These are phyloP conservation scores for Diaporthe citrichinensis DNA, from an alignment of 2,329 filamentous ascomycete genomes.

Conservation along the genomic window DNA sequence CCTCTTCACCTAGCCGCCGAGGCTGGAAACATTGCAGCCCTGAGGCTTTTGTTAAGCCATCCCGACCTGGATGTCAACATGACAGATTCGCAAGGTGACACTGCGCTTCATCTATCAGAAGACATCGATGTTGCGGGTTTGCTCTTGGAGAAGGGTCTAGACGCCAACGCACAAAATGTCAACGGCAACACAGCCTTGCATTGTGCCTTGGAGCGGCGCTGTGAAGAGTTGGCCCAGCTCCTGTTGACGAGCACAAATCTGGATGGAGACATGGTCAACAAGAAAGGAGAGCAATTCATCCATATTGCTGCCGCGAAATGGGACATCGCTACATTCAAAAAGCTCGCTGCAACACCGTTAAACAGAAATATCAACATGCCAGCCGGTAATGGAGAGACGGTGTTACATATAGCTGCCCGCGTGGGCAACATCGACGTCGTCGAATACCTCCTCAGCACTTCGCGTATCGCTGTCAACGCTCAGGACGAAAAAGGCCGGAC, in stretches of 20 bases:
- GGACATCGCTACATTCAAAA: background rate
- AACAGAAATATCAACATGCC: background rate
- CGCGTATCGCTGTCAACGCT: background rate
- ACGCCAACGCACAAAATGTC: background rate
- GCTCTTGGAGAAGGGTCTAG: background rate
- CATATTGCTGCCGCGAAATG: background rate
- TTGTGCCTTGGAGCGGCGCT: background rate
- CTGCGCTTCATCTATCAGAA: background rate
- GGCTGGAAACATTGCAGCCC: background rate
- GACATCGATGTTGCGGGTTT: background rate
- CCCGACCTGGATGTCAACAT: conserved; percentile 1
- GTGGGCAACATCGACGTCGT: background rate
- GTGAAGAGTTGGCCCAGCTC: background rate
- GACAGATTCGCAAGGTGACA: background rate
- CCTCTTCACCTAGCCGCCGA: conserved; percentile 1
- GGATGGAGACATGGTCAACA: background rate
- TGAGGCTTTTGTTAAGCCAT: background rate
- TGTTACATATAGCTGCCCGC: background rate
- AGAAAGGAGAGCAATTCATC: background rate
- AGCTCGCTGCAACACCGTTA: background rate
- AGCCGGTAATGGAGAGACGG: background rate
- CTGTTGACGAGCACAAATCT: background rate
- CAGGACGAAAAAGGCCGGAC: background rate
- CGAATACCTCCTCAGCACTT: background rate
- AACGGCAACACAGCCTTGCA: background rate